These are phyloP conservation scores for Rubia tinctorum DNA, from an alignment of 305 asterid species.

Conservation along the genomic window DNA sequence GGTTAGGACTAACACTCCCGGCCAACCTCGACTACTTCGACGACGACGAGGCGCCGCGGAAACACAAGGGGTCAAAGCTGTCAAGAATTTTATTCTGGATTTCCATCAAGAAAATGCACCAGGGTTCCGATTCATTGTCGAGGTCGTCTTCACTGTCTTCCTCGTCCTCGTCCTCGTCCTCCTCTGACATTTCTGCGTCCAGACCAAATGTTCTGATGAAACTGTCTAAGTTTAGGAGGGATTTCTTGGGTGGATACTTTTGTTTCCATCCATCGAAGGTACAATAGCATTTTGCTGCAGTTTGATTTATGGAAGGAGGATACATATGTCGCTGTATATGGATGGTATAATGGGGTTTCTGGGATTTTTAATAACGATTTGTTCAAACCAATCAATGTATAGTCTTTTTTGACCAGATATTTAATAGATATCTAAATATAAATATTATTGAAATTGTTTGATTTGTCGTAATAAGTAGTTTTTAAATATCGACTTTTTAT, in stretches of 20 bases:
- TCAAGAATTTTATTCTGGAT: slow-evolving; percentile 33
- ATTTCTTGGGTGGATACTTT: slow-evolving; percentile 20
- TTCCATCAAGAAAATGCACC: slow-evolving; percentile 16
- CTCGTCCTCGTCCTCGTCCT: slow-evolving; percentile 27
- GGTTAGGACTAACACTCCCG: slow-evolving; percentile 33
- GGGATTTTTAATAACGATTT: no score
- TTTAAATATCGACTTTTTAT: no score
- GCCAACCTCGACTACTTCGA: slow-evolving; percentile 2
- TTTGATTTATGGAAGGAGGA: not conserved
- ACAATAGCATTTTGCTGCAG: not conserved
- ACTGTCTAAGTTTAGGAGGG: slow-evolving; percentile 29
- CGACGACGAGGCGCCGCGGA: slow-evolving; percentile 11
- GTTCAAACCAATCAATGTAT: no score
- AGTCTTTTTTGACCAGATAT: no score
- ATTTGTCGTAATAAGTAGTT: no score
- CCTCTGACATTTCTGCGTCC: not conserved
- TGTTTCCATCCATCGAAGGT: slow-evolving; percentile 34
- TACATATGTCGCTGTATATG: no score
- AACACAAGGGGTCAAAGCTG: slow-evolving; percentile 25
- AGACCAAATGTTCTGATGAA: slow-evolving; percentile 21
- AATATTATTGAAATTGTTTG: no score
- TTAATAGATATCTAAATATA: no score
- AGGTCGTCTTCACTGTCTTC: slow-evolving; percentile 21
- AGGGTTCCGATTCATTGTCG: slow-evolving; percentile 15
- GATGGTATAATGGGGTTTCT: no score